A percentile compares a stretch with the other conserved stretches of the same genome.
phyloP scores from a whole-genome alignment of 169 alveolate genomes.

The Plasmodium vivax region DNA sequence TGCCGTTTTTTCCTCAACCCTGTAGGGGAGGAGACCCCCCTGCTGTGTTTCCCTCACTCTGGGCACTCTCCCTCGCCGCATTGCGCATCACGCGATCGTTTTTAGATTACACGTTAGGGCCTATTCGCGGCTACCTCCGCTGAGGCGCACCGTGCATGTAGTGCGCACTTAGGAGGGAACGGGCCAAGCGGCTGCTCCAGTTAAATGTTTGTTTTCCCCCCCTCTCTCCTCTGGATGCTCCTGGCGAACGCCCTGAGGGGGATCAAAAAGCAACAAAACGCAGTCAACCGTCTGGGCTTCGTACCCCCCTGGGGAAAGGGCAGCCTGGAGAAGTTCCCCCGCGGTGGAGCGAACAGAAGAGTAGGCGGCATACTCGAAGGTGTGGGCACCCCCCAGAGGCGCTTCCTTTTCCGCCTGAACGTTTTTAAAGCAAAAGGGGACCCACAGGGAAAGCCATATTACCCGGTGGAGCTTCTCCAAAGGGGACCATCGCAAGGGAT shows the following conservation, averaged over 20 bases:
- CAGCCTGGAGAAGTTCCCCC: not conserved
- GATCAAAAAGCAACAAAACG: not conserved
- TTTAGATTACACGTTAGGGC: not conserved
- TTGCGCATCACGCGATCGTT: not conserved
- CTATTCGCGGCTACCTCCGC: not conserved
- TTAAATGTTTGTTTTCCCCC: not conserved
- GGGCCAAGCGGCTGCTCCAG: not conserved
- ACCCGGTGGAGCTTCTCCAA: not conserved
- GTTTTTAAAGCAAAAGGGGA: not conserved
- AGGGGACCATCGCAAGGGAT: not conserved
- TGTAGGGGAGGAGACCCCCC: not conserved
- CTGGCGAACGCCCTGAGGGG: not conserved
- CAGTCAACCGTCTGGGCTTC: not conserved
- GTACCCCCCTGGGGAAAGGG: not conserved
- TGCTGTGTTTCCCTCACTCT: not conserved
- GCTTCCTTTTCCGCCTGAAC: not conserved
- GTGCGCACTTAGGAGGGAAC: not conserved
- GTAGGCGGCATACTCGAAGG: not conserved
- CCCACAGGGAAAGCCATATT: not conserved
- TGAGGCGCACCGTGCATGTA: not conserved
- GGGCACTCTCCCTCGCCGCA: not conserved
- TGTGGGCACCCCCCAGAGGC: not conserved
- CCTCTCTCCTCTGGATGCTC: not conserved
- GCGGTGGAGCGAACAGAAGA: not conserved
- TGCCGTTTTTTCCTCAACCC: not conserved